A percentile compares a stretch with the other conserved stretches of the same genome.
These are phyloP conservation scores for Adansonia grandidieri DNA, from an alignment of 441 rosid species.

Conservation along the genomic window DNA sequence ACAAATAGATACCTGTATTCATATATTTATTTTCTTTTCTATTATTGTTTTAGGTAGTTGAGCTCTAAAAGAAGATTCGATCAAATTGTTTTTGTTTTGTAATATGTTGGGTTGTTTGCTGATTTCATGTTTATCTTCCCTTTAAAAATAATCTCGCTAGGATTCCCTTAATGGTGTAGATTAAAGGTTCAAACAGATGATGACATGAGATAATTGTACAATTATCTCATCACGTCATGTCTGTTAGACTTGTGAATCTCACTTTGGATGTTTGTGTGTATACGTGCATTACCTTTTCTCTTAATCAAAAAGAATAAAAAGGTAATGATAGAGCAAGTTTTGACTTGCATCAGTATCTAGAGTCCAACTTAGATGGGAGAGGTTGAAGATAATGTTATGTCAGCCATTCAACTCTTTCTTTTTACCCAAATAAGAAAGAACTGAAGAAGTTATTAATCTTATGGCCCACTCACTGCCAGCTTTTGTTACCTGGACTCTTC, in stretches of 20 bases:
- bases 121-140: neutral
- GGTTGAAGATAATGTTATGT: neutral
- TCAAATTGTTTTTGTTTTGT: neutral
- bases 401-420: neutral
- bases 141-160: neutral
- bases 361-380: neutral
- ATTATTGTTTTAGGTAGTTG: neutral
- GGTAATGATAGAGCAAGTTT: neutral
- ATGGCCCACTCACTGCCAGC: neutral
- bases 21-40: neutral
- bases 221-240: neutral
- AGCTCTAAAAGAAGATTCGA: neutral
- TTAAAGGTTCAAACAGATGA: slow-evolving; percentile 7
- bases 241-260: neutral
- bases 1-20: neutral
- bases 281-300: neutral
- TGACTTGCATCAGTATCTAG: neutral
- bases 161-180: slow-evolving; percentile 2
- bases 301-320: neutral
- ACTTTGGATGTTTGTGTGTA: neutral
- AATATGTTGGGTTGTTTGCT: neutral
- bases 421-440: neutral
- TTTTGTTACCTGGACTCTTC: no score
- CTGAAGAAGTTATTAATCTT: neutral
- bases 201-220: neutral